Evolutionary conservation across 2,329 filamentous ascomycete species (phyloP).

Genomic region (Falciphora oryzae): DNA sequence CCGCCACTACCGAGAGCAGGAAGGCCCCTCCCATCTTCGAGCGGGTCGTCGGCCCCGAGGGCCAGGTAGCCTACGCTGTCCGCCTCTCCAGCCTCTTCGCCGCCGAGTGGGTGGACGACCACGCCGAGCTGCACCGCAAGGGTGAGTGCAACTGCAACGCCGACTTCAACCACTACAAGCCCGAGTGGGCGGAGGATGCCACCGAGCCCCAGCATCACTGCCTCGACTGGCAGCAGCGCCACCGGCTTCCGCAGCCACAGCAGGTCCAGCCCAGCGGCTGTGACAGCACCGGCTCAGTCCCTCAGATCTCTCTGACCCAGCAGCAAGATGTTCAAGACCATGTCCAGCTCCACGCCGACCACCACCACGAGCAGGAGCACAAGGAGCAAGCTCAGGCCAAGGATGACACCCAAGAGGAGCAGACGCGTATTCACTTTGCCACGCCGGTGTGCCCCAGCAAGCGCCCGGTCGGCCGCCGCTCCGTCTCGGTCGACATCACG

Average conservation of each 20-base stretch:
- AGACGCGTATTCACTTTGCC: neutral
- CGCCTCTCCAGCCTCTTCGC: conserved; percentile 32
- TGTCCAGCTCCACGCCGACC: neutral
- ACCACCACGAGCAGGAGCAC: neutral
- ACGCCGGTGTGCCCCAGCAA: conserved; percentile 6
- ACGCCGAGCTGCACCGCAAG: conserved; percentile 27
- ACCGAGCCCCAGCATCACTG: conserved; percentile 9
- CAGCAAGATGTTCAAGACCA: neutral
- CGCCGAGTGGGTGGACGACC: conserved; percentile 35
- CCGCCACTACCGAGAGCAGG: neutral
- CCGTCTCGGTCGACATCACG: conserved; percentile 3
- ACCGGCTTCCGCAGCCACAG: neutral
- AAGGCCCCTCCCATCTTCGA: conserved; percentile 15
- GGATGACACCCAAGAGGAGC: neutral
- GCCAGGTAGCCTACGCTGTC: conserved; percentile 20
- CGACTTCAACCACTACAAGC: conserved; percentile 25
- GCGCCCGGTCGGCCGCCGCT: neutral
- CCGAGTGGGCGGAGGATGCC: conserved; percentile 5
- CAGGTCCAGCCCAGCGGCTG: conserved; percentile 8
- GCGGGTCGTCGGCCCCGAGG: conserved; percentile 13
- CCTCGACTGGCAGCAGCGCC: conserved; percentile 10
- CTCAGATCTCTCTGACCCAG: too few relatives aligned
- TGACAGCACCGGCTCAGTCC: neutral
- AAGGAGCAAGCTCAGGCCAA: neutral
- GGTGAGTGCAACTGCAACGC: conserved; percentile 30